A percentile compares a stretch with the other conserved stretches of the same genome.
phyloP scores from a whole-genome alignment of 2,329 filamentous ascomycete species.

The Aspergillus udagawae region DNA sequence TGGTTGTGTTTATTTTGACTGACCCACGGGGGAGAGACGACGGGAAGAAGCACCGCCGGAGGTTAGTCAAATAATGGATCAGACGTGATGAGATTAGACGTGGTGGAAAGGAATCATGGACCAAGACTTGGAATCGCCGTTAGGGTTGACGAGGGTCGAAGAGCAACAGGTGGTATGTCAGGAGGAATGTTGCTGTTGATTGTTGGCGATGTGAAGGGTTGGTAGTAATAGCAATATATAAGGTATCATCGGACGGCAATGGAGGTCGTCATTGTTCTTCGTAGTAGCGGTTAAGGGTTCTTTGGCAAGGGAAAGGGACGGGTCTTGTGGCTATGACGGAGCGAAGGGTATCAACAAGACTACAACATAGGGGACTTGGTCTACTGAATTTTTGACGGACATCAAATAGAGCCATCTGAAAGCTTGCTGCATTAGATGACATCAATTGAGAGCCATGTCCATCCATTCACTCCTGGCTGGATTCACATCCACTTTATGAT shows the following conservation, averaged over 20 bases:
- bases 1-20: conserved; percentile 34
- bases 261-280: neutral
- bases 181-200: neutral
- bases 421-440: neutral
- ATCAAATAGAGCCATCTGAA: neutral
- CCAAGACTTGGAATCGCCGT: neutral
- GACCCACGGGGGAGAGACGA: conserved; percentile 21
- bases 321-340: neutral
- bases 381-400: neutral
- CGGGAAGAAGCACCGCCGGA: conserved; percentile 2
- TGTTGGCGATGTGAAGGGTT: neutral
- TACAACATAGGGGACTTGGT: too few relatives aligned
- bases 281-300: neutral
- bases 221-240: neutral
- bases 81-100: neutral
- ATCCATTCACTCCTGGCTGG: neutral
- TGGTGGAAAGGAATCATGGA: neutral
- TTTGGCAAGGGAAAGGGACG: neutral
- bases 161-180: conserved; percentile 1
- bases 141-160: neutral
- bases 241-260: neutral
- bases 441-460: neutral
- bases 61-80: conserved; percentile 1
- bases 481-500: too few relatives aligned
- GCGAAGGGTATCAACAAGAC: neutral